A percentile compares a stretch with the other conserved stretches of the same genome.
Evolutionary conservation across 2,329 filamentous ascomycete genomes (phyloP).

Genomic region (Phyllosticta ampelicida): DNA sequence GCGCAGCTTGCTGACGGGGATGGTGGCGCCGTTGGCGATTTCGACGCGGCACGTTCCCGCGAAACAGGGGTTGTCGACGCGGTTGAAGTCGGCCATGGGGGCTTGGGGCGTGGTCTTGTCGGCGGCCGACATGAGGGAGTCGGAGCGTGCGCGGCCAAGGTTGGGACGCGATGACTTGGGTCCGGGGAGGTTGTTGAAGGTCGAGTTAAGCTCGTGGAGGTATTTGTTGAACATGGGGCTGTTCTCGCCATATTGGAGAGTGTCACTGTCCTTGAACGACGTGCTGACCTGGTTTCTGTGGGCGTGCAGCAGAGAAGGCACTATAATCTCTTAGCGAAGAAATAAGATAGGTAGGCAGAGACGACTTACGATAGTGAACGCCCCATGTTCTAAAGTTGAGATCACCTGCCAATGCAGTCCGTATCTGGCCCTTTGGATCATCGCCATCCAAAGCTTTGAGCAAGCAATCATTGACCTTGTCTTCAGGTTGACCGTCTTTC

Average conservation of each 20-base stretch:
- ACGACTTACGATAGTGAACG: conserved; percentile 36
- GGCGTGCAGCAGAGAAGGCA: conserved; percentile 46
- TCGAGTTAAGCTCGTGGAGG: conserved; percentile 38
- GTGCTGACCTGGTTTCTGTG: conserved; percentile 50
- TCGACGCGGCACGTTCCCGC: conserved; percentile 38
- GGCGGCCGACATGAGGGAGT: background rate
- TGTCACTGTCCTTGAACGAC: conserved; percentile 51
- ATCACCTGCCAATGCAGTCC: conserved; percentile 33
- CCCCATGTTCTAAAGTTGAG: conserved; percentile 44
- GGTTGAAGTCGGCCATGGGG: conserved; percentile 38
- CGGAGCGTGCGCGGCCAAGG: background rate
- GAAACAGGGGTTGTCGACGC: conserved; percentile 40
- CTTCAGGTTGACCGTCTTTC: conserved; percentile 19
- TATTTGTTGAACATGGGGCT: conserved; percentile 44
- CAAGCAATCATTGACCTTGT: conserved; percentile 37
- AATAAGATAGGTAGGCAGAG: background rate
- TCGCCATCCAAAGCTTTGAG: conserved; percentile 39
- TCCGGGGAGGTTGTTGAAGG: conserved; percentile 26
- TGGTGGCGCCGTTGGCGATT: conserved; percentile 31
- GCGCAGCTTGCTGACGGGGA: conserved; percentile 36
- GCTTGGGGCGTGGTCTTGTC: background rate
- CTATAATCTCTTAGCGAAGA: background rate
- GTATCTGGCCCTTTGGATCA: conserved; percentile 40
- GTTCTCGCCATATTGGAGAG: conserved; percentile 41
- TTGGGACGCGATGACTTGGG: conserved; percentile 14